These are phyloP conservation scores for Annulohypoxylon moriforme DNA, from an alignment of 495 filamentous ascomycete species.

Conservation along the genomic window DNA sequence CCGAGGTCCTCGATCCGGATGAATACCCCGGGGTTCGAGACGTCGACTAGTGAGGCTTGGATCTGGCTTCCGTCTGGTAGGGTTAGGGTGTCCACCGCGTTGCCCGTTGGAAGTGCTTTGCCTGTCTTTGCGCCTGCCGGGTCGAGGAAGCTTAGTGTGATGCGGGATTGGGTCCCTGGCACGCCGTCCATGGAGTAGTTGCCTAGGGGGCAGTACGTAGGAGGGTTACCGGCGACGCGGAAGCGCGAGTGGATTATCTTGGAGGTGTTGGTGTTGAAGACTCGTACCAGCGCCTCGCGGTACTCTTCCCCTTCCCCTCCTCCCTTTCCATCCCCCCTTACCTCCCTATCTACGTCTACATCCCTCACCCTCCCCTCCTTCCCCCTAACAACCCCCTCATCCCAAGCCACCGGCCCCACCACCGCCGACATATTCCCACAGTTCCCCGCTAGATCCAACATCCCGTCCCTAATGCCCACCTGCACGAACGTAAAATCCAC, in stretches of 20 bases:
- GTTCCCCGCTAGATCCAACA: conserved; percentile 74
- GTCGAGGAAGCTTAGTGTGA: conserved; percentile 70
- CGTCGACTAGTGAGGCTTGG: conserved; percentile 62
- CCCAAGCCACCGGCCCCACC: conserved; percentile 73
- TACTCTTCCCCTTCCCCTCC: conserved; percentile 27
- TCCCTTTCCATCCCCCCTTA: no score
- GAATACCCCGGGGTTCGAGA: conserved; percentile 75
- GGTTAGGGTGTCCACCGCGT: conserved; percentile 63
- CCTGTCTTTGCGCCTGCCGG: conserved; percentile 78
- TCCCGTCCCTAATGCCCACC: conserved; percentile 68
- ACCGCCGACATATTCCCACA: conserved; percentile 79
- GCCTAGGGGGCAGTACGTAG: conserved; percentile 53
- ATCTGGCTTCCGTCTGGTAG: conserved; percentile 66
- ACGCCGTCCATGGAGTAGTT: conserved; percentile 76
- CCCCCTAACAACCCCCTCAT: conserved; percentile 60
- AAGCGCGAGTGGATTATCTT: conserved; percentile 62
- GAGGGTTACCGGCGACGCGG: conserved; percentile 51
- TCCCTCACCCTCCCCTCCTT: conserved; percentile 22
- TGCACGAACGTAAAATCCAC: conserved; percentile 80
- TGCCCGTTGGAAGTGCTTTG: conserved; percentile 71
- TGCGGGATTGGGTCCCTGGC: conserved; percentile 64
- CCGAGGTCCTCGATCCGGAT: conserved; percentile 65
- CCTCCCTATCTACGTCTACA: no score
- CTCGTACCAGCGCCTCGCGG: conserved; percentile 52
- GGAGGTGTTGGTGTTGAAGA: conserved; percentile 63